Conservation (phyloP, 2,329 filamentous ascomycete species). For the Diaporthe sp. region DNA sequence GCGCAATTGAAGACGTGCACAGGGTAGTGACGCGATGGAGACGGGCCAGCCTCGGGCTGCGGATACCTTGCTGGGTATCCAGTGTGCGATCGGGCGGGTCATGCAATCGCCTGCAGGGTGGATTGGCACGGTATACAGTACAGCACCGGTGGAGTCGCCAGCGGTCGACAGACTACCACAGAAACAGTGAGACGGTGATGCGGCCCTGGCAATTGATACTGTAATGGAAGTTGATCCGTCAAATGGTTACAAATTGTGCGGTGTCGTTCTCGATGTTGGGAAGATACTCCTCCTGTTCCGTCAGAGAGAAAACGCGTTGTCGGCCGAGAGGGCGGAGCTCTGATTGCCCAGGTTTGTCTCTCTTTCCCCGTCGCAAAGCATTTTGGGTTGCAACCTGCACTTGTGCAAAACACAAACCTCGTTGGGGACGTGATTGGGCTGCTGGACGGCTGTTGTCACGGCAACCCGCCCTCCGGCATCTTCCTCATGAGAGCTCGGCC, state of each 20-base stretch:
- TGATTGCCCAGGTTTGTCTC: background rate
- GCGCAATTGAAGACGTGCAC: conserved; percentile 19
- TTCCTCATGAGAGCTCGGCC: background rate
- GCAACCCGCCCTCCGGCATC: conserved; percentile 8
- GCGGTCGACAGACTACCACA: background rate
- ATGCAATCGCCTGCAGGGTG: conserved; percentile 38
- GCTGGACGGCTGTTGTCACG: conserved; percentile 31
- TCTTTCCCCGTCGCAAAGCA: background rate
- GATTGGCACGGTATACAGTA: conserved; percentile 11
- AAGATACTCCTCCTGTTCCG: background rate
- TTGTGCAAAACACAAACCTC: conserved; percentile 13
- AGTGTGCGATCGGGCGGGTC: conserved; percentile 31
- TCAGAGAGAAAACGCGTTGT: background rate
- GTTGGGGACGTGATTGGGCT: conserved; percentile 22
- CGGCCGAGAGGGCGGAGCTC: conserved; percentile 1
- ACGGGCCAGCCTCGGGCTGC: conserved; percentile 20
- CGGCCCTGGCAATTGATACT: conserved; percentile 26
- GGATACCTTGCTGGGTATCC: conserved; percentile 21
- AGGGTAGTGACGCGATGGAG: conserved; percentile 27
- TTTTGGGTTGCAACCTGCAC: conserved; percentile 14
- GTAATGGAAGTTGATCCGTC: conserved; percentile 1
- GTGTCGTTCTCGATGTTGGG: background rate
- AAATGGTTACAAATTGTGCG: background rate
- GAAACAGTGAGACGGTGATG: background rate
- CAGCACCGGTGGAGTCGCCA: conserved; percentile 13